A percentile compares a stretch with the other conserved stretches of the same genome.
Evolutionary conservation across 2,329 filamentous ascomycete species (phyloP).

Genomic region (Aureobasidium vineae): DNA sequence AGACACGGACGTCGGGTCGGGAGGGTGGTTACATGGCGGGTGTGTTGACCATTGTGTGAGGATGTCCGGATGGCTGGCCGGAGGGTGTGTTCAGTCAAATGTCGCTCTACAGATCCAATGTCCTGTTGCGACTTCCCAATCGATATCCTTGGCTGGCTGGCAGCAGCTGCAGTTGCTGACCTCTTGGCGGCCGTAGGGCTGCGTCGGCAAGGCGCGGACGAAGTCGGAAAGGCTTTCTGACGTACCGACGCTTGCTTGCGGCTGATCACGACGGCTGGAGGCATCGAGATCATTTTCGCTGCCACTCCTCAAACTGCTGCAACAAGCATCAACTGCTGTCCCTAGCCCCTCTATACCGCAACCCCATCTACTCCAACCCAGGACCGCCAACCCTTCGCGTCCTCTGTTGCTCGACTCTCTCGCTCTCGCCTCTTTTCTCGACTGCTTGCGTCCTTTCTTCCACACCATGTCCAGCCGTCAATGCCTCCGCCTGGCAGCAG

Average conservation of each 20-base stretch:
- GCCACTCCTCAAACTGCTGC: conserved; percentile 4
- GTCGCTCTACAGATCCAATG: conserved; percentile 2
- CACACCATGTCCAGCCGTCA: conserved; percentile 41
- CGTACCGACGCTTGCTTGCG: conserved; percentile 23
- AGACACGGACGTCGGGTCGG: conserved; percentile 16
- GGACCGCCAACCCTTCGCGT: not conserved
- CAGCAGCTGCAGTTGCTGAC: conserved; percentile 24
- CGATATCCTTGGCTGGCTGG: not conserved
- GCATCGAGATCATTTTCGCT: conserved; percentile 13
- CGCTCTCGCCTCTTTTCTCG: conserved; percentile 18
- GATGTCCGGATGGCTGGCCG: not conserved
- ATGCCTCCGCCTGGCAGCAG: conserved; percentile 39
- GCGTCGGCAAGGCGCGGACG: not conserved
- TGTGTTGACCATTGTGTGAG: conserved; percentile 27
- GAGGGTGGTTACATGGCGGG: conserved; percentile 27
- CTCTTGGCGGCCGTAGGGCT: conserved; percentile 19
- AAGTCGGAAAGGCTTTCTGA: not conserved
- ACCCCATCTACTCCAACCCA: not conserved
- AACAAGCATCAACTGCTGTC: conserved; percentile 19
- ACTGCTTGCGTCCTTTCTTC: not conserved
- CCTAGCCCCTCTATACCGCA: not conserved
- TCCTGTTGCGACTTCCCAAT: conserved; percentile 15
- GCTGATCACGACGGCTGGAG: conserved; percentile 14
- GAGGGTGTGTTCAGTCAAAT: not conserved
- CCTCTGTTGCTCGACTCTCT: conserved; percentile 16